Conservation (phyloP, 1,284 basidiomycete species). For the Salmacisia buchloeana region DNA sequence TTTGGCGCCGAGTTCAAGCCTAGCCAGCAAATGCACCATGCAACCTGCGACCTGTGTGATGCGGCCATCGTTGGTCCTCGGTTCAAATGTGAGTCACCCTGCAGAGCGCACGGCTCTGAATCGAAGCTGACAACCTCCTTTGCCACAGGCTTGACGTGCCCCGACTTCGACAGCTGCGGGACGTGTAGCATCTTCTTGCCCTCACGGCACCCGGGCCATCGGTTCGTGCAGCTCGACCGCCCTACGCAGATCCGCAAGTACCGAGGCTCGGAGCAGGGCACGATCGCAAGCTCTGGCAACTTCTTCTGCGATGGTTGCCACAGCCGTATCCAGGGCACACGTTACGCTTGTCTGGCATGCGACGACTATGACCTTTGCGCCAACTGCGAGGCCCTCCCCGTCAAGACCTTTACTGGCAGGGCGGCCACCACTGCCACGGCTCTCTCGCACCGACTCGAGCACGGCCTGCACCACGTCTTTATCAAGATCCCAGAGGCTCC, state of each 20-base stretch:
- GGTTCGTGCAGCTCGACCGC: conserved; percentile 11
- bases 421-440: background rate
- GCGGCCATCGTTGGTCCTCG: conserved; percentile 10
- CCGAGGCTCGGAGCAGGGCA: background rate
- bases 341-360: conserved; percentile 24
- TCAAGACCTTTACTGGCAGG: background rate
- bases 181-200: conserved; percentile 8
- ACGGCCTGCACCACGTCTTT: conserved; percentile 18
- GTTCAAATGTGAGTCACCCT: conserved; percentile 12
- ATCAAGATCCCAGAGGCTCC: conserved; percentile 23
- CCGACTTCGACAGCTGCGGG: conserved; percentile 25
- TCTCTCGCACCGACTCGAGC: conserved; percentile 10
- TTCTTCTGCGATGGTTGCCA: conserved; percentile 23
- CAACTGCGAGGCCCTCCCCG: conserved; percentile 21
- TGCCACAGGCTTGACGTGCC: conserved; percentile 23
- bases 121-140: background rate
- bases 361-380: conserved; percentile 23
- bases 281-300: conserved; percentile 15
- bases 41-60: conserved; percentile 16
- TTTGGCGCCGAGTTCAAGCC: background rate
- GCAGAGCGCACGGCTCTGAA: background rate
- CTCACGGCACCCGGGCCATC: conserved; percentile 22
- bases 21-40: conserved; percentile 1
- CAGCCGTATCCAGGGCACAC: conserved; percentile 16
- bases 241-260: conserved; percentile 9